A percentile compares a stretch with the other conserved stretches of the same genome.
These are phyloP conservation scores for Sporisorium graminicola DNA, from an alignment of 1,284 basidiomycete species.

Conservation along the genomic window DNA sequence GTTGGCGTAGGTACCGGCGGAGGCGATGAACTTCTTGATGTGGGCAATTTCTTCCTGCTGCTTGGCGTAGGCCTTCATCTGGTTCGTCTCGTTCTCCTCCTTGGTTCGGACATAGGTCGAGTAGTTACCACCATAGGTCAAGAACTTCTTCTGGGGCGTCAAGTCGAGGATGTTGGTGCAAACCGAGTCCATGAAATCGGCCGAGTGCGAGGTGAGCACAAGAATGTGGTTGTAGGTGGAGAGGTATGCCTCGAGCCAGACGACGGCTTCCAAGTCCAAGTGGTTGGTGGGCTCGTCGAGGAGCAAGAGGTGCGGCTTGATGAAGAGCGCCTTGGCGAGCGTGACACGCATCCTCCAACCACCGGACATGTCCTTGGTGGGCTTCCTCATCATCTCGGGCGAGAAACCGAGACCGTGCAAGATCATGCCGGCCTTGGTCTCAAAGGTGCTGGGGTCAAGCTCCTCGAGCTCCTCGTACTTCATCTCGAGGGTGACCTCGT, in stretches of 20 bases:
- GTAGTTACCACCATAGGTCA: slow-evolving; percentile 96
- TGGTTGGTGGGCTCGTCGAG: slow-evolving; percentile 82
- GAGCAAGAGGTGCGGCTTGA: slow-evolving; percentile 93
- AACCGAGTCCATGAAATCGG: slow-evolving; percentile 94
- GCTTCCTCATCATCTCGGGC: slow-evolving; percentile 91
- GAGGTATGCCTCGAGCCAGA: slow-evolving; percentile 98
- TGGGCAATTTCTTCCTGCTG: slow-evolving; percentile 98
- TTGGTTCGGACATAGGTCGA: slow-evolving; percentile 95
- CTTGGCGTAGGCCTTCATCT: slow-evolving; percentile 98
- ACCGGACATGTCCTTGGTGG: slow-evolving; percentile 98
- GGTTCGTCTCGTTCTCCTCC: slow-evolving; percentile 96
- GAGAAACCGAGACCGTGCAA: slow-evolving; percentile 96
- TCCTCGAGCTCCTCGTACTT: slow-evolving; percentile 98
- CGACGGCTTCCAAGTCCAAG: slow-evolving; percentile 95
- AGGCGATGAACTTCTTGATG: slow-evolving; percentile 97
- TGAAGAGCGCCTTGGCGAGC: slow-evolving; percentile 92
- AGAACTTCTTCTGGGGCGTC: slow-evolving; percentile 82
- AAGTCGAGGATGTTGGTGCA: slow-evolving; percentile 96
- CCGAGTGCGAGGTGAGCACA: slow-evolving; percentile 89
- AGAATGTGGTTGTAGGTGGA: slow-evolving; percentile 98
- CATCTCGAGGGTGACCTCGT: slow-evolving; percentile 86
- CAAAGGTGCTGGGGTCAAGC: slow-evolving; percentile 93
- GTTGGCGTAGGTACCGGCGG: slow-evolving; percentile 98
- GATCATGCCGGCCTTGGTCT: slow-evolving; percentile 94
- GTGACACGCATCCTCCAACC: slow-evolving; percentile 99